Evolutionary conservation across 2,329 filamentous ascomycete species (phyloP), one percentile per base, ranked within the genome.

Genomic region (Diaporthe sp.): DNA sequence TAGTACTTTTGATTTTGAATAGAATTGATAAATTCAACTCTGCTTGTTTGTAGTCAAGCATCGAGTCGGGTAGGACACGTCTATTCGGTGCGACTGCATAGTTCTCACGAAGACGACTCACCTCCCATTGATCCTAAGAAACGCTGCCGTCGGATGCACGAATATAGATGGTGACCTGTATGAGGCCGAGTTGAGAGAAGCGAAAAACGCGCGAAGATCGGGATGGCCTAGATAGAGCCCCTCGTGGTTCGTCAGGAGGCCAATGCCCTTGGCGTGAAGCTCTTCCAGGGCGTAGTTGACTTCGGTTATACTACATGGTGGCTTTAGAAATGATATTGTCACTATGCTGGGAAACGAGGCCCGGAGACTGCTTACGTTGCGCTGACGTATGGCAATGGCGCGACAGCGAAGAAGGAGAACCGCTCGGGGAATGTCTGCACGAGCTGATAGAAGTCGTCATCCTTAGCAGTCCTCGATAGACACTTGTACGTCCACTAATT

Each of bases 201-300:
- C 17, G 3, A 65, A 46, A 17, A 65, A 65, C 17, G 60, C 3
- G 8, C 28, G 60, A 1, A 65, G 25, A 22, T 19, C 39, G 1
- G 39, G 60, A 15, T 46, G 44, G 34, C 60, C 60, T 10, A 65
- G 25, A 9, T 65, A 65, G 31, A 65, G 25, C 9, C 60, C 60
- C 60, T 65, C 60, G 13, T 65, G 60, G 60, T 31, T 65, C 10
- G 60, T 65, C 42, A 65, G 5, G 17, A 65, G 60, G 25, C 42
- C 60, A 31, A 65, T 46, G 22, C 39, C 60, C 4, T 4, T 46
- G 15, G 60, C 60, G 5, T 34, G 39, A 25, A 65, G 60, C 17
- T 65, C n/a, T 12, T 46, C 42, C 39, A 65, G 25, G 46, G 42
- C 39, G 17, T 65, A 46, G 15, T 65, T 34, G 7, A 46, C 25